Conservation (phyloP, 208 protist genomes). For the Acanthamoeba lenticulata region DNA sequence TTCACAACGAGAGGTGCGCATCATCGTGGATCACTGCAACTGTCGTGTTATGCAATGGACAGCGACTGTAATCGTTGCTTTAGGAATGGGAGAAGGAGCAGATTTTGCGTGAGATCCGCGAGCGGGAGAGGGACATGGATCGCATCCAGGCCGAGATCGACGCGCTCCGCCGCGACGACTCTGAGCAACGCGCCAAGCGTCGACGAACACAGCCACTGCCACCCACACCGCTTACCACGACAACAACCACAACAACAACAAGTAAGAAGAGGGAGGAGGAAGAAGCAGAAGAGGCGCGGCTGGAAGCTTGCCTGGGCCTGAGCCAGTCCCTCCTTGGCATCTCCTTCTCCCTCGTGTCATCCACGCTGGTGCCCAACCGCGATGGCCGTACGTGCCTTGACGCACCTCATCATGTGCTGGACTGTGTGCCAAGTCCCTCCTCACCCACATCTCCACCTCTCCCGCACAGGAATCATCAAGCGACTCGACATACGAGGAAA, state of each 20-base stretch:
- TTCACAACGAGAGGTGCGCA: not conserved
- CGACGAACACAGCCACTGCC: not conserved
- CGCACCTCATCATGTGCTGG: not conserved
- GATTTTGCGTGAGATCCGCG: not conserved
- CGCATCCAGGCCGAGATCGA: not conserved
- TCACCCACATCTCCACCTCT: too few relatives aligned
- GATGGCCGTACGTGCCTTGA: not conserved
- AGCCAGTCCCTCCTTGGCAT: not conserved
- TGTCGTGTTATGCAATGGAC: not conserved
- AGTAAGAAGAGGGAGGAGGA: not conserved
- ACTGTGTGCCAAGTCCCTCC: not conserved
- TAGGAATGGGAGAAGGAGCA: not conserved
- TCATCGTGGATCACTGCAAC: not conserved
- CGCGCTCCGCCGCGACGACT: not conserved
- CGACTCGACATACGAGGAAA: not conserved
- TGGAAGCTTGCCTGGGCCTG: not conserved
- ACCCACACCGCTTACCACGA: not conserved
- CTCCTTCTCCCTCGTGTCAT: not conserved
- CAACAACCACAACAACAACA: not conserved
- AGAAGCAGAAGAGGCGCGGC: not conserved
- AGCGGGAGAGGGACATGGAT: not conserved
- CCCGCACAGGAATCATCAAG: not conserved
- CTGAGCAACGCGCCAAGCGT: not conserved
- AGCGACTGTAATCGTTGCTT: not conserved
- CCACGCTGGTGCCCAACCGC: not conserved